Conservation (phyloP, 495 filamentous ascomycete genomes). For the Penicillium parvum region DNA sequence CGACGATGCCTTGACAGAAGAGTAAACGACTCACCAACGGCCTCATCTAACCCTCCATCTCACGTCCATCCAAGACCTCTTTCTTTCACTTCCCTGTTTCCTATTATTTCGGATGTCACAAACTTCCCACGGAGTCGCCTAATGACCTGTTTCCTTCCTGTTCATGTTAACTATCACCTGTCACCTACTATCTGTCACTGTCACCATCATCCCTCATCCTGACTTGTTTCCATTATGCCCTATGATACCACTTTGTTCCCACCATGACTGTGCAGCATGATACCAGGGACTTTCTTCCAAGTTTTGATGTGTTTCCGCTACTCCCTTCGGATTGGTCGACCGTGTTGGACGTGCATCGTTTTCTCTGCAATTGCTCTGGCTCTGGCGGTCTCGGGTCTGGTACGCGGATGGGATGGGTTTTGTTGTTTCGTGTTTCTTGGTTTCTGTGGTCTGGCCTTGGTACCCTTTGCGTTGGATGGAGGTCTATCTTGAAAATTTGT, state of each 20-base stretch:
- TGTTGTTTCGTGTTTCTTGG: neutral
- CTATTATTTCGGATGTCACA: slow-evolving; percentile 2
- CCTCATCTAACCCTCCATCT: neutral
- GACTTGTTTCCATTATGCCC: slow-evolving; percentile 8
- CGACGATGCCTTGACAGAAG: slow-evolving; percentile 81
- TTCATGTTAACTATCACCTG: slow-evolving; percentile 2
- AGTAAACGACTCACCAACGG: slow-evolving; percentile 34
- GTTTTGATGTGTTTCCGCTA: slow-evolving; percentile 24
- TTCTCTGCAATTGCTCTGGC: slow-evolving; percentile 20
- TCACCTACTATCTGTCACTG: neutral
- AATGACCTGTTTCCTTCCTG: slow-evolving; percentile 10
- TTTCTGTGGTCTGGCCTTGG: slow-evolving; percentile 2
- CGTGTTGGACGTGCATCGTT: slow-evolving; percentile 17
- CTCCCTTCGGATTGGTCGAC: slow-evolving; percentile 14
- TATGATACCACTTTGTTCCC: slow-evolving; percentile 48
- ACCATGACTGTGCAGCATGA: slow-evolving; percentile 40
- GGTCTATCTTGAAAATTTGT: neutral
- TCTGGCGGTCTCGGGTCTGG: slow-evolving; percentile 18
- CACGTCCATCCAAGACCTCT: slow-evolving; percentile 3
- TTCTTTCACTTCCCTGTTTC: slow-evolving; percentile 5
- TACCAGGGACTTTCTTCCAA: slow-evolving; percentile 37
- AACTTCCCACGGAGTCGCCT: slow-evolving; percentile 8
- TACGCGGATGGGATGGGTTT: slow-evolving; percentile 17
- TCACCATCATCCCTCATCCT: neutral
- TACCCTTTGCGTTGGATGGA: neutral